Conservation (phyloP, 495 filamentous ascomycete genomes). For the Tetracladium setigerum region DNA sequence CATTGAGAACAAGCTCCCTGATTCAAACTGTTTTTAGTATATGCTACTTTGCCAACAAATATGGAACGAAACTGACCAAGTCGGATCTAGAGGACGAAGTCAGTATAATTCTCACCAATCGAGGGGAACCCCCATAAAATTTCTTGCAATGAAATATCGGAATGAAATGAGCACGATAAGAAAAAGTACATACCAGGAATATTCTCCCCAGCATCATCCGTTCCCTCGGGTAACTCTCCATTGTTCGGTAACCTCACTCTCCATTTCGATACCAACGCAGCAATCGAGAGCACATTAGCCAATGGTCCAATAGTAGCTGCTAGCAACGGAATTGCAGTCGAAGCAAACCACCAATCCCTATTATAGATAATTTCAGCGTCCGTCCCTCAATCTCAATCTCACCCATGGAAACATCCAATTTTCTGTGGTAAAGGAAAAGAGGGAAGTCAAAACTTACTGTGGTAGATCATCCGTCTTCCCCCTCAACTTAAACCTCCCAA, state of each 20-base stretch:
- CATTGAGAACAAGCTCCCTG: constrained; percentile 51
- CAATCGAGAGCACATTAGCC: constrained; percentile 71
- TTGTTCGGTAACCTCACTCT: constrained; percentile 33
- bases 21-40: background rate
- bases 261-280: constrained; percentile 63
- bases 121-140: too few species aligned
- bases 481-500: constrained; percentile 25
- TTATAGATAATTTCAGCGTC: background rate
- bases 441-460: constrained; percentile 22
- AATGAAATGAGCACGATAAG: too few species aligned
- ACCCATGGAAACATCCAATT: background rate
- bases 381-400: background rate
- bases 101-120: too few species aligned
- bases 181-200: constrained; percentile 22
- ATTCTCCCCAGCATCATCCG: constrained; percentile 39
- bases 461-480: constrained; percentile 29
- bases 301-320: constrained; percentile 66
- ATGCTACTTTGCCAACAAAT: background rate
- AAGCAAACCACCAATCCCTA: constrained; percentile 66
- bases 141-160: too few species aligned
- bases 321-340: constrained; percentile 65
- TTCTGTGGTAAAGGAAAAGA: background rate
- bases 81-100: constrained; percentile 38
- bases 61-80: constrained; percentile 37
- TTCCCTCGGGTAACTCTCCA: constrained; percentile 32